These are phyloP conservation scores for Cavenderia fasciculata DNA, from an alignment of 78 protist genomes.

Conservation along the genomic window DNA sequence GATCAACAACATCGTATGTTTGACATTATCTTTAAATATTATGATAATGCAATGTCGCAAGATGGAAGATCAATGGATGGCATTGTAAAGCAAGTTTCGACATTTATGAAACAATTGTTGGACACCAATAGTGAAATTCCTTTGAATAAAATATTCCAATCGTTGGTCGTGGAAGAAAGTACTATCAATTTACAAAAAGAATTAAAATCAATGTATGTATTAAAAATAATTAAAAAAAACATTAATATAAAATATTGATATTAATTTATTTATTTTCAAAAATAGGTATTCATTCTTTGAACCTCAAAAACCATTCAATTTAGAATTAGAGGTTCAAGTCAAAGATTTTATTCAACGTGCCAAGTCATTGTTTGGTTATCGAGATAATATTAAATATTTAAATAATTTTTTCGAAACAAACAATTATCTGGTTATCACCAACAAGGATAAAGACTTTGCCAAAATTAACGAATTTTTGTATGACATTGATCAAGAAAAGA, in stretches of 20 bases:
- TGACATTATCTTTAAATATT: background rate
- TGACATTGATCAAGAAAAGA: background rate
- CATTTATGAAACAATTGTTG: constrained; percentile 3
- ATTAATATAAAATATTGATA: background rate
- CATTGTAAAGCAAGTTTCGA: background rate
- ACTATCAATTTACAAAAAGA: background rate
- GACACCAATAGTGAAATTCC: background rate
- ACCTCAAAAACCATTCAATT: background rate
- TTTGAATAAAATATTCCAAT: background rate
- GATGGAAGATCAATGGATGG: background rate
- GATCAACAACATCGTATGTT: background rate
- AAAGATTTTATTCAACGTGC: constrained; percentile 13
- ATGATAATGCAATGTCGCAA: background rate
- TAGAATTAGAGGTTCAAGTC: background rate
- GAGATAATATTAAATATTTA: background rate
- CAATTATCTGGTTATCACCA: background rate
- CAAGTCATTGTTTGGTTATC: constrained; percentile 32
- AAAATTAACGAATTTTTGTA: background rate
- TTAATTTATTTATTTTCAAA: background rate
- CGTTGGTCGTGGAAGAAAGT: background rate
- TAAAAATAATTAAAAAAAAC: background rate
- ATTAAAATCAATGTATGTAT: background rate
- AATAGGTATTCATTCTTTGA: background rate
- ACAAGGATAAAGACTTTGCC: too few species aligned
- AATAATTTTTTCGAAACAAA: background rate